phyloP scores from a whole-genome alignment of 2,329 filamentous ascomycete genomes.

The Colletotrichum zoysiae region DNA sequence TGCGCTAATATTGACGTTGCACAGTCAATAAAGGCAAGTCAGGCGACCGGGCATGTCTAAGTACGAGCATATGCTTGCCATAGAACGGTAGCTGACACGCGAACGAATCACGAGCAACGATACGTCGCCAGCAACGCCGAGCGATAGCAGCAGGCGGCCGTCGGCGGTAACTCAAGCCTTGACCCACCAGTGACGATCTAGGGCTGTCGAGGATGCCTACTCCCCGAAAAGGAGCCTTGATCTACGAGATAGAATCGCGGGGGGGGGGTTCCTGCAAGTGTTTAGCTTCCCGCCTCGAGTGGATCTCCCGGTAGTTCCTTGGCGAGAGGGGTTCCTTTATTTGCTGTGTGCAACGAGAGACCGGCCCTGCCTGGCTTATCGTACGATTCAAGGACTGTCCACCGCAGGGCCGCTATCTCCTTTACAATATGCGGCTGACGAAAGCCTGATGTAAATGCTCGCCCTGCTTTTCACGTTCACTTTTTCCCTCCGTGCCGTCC shows the following conservation, averaged over 20 bases:
- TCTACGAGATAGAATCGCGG: background rate
- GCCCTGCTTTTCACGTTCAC: background rate
- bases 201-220: background rate
- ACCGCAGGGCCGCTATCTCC: background rate
- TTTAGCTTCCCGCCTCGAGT: background rate
- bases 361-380: conserved; percentile 4
- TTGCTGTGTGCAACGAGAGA: background rate
- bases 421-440: background rate
- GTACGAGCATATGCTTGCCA: background rate
- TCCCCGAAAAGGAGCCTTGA: background rate
- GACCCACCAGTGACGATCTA: background rate
- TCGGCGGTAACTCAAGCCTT: background rate
- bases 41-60: background rate
- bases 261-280: background rate
- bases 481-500: background rate
- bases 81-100: background rate
- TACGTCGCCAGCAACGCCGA: background rate
- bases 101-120: background rate
- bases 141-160: background rate
- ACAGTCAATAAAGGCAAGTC: background rate
- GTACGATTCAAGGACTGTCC: background rate
- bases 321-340: conserved; percentile 4
- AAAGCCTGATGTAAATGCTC: background rate
- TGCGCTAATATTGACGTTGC: conserved; percentile 2
- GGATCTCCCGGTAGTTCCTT: conserved; percentile 1